phyloP scores from a whole-genome alignment of 2,329 filamentous ascomycete genomes.

The Colletotrichum musicola region DNA sequence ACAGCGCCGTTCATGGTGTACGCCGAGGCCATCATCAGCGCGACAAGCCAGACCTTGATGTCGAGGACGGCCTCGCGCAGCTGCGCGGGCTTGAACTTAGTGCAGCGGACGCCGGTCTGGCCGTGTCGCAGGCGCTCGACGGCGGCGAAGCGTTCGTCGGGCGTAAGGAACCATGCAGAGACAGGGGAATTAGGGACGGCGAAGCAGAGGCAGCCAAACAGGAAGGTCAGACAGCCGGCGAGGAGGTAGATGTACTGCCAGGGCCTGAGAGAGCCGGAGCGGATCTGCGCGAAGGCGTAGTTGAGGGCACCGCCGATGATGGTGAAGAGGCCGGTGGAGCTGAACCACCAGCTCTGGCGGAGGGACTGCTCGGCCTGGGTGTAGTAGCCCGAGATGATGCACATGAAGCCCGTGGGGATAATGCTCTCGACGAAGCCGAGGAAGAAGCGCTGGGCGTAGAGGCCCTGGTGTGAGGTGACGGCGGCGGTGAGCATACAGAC shows the following conservation, averaged over 20 bases:
- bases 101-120: constrained; percentile 73
- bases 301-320: constrained; percentile 74
- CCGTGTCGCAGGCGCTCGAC: constrained; percentile 73
- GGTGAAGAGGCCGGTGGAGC: constrained; percentile 68
- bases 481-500: constrained; percentile 78
- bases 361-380: constrained; percentile 74
- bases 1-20: constrained; percentile 81
- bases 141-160: constrained; percentile 72
- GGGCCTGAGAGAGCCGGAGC: constrained; percentile 62
- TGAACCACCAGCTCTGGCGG: constrained; percentile 78
- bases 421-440: constrained; percentile 73
- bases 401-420: constrained; percentile 76
- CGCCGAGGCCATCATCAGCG: constrained; percentile 76
- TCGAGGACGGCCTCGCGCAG: constrained; percentile 70
- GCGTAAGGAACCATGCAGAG: constrained; percentile 76
- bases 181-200: constrained; percentile 74
- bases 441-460: constrained; percentile 77
- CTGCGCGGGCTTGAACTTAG: constrained; percentile 70
- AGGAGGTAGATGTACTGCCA: constrained; percentile 82
- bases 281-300: constrained; percentile 76
- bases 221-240: constrained; percentile 71
- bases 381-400: constrained; percentile 72
- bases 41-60: constrained; percentile 73
- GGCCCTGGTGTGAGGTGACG: constrained; percentile 71
- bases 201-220: constrained; percentile 76